A percentile compares a stretch with the other conserved stretches of the same genome.
These are phyloP conservation scores for Blastocystis sp. DNA, from an alignment of 352 stramenopile genomes.

Conservation along the genomic window DNA sequence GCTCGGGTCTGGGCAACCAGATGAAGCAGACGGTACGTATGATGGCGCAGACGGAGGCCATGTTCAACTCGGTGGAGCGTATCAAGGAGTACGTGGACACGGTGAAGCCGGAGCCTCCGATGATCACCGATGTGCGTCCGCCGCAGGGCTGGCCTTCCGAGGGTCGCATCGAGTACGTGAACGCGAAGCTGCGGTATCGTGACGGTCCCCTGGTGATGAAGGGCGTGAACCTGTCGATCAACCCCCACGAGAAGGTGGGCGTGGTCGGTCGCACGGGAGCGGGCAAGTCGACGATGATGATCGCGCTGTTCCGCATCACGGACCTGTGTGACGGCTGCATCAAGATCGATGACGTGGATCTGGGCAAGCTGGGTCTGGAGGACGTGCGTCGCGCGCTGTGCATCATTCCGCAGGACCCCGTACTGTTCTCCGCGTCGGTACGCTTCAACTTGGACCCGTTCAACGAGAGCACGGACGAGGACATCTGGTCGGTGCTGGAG, in stretches of 20 bases:
- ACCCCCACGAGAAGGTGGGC: constrained; percentile 71
- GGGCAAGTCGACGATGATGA: constrained; percentile 74
- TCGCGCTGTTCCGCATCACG: constrained; percentile 81
- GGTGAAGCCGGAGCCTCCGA: constrained; percentile 60
- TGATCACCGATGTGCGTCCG: constrained; percentile 49
- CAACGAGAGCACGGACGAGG: constrained; percentile 59
- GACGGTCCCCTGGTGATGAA: constrained; percentile 52
- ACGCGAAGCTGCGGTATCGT: constrained; percentile 67
- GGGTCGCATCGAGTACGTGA: constrained; percentile 68
- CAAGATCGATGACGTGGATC: constrained; percentile 67
- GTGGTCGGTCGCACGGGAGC: constrained; percentile 78
- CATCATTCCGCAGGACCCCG: constrained; percentile 71
- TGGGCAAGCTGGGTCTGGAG: constrained; percentile 62
- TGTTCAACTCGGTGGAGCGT: constrained; percentile 72
- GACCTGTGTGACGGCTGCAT: constrained; percentile 78
- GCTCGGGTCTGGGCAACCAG: background rate
- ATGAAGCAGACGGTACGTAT: background rate
- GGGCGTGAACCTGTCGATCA: constrained; percentile 67
- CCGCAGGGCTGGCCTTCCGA: constrained; percentile 67
- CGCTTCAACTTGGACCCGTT: constrained; percentile 76
- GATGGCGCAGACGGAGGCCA: background rate
- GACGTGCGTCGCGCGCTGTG: constrained; percentile 68
- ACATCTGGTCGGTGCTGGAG: constrained; percentile 60
- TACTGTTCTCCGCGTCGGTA: constrained; percentile 73
- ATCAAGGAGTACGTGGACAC: constrained; percentile 69